Evolutionary conservation across 2,329 filamentous ascomycete genomes (phyloP).

Genomic region (Botrytis paeoniae): DNA sequence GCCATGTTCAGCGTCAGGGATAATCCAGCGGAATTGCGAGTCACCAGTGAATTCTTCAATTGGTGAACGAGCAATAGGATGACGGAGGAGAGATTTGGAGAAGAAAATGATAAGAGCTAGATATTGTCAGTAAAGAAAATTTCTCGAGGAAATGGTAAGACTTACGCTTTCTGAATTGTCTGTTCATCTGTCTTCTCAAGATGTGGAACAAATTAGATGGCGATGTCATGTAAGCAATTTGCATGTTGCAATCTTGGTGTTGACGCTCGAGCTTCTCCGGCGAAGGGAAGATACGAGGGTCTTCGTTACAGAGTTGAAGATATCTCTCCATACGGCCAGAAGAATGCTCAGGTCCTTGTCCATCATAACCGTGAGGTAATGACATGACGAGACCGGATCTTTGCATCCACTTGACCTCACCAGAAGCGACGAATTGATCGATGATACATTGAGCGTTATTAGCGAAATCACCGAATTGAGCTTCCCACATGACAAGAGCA

Average conservation of each 20-base stretch:
- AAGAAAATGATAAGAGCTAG: conserved; percentile 94
- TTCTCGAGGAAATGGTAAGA: conserved; percentile 27
- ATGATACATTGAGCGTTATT: conserved; percentile 99
- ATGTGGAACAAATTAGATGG: conserved; percentile 96
- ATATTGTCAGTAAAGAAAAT: conserved; percentile 26
- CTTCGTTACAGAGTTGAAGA: conserved; percentile 95
- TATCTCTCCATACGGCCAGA: conserved; percentile 97
- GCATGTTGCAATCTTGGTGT: conserved; percentile 99
- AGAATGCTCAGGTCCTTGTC: conserved; percentile 96
- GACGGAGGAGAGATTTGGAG: conserved; percentile 92
- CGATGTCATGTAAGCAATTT: conserved; percentile 95
- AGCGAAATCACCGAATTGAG: conserved; percentile 98
- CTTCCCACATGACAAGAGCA: conserved; percentile 98
- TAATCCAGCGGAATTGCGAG: conserved; percentile 95
- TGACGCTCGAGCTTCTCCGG: conserved; percentile 89
- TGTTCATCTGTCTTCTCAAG: conserved; percentile 94
- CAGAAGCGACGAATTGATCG: conserved; percentile 97
- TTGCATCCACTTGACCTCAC: conserved; percentile 98
- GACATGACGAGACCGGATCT: conserved; percentile 95
- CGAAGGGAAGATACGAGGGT: conserved; percentile 87
- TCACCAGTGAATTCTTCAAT: conserved; percentile 90
- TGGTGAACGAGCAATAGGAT: conserved; percentile 83
- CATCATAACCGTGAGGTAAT: conserved; percentile 95
- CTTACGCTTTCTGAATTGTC: conserved; percentile 98
- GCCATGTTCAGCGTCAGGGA: conserved; percentile 83